A percentile compares a stretch with the other conserved stretches of the same genome.
Evolutionary conservation across 1,284 basidiomycete species (phyloP).

Genomic region (Boletellus deceptivus): DNA sequence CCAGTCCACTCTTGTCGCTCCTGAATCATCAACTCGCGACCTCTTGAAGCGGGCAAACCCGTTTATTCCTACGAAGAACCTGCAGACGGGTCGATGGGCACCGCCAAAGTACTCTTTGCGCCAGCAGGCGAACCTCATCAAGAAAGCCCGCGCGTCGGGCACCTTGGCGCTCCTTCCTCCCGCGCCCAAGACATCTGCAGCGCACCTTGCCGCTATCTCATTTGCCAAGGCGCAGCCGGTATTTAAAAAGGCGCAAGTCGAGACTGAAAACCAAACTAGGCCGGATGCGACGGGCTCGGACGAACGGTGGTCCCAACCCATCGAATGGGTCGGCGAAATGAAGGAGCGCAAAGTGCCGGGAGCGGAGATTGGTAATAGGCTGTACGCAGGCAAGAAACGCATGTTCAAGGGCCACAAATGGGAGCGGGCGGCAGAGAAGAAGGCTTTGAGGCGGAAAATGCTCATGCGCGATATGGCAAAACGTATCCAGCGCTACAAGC

Average conservation of each 20-base stretch:
- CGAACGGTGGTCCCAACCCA: slow-evolving; percentile 37
- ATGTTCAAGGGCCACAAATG: slow-evolving; percentile 89
- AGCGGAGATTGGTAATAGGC: slow-evolving; percentile 53
- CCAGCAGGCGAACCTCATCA: slow-evolving; percentile 73
- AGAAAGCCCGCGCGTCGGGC: slow-evolving; percentile 56
- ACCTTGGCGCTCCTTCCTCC: slow-evolving; percentile 61
- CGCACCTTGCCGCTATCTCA: slow-evolving; percentile 17
- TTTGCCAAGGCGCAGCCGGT: slow-evolving; percentile 19
- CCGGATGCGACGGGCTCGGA: slow-evolving; percentile 10
- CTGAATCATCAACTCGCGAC: slow-evolving; percentile 13
- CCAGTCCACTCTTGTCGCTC: slow-evolving; percentile 5
- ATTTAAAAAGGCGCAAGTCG: slow-evolving; percentile 3
- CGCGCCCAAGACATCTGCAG: slow-evolving; percentile 49
- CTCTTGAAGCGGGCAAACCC: slow-evolving; percentile 48
- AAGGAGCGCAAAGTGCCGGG: slow-evolving; percentile 48
- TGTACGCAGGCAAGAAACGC: slow-evolving; percentile 70
- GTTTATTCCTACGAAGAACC: slow-evolving; percentile 62
- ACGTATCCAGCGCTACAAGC: slow-evolving; percentile 62
- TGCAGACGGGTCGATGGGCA: slow-evolving; percentile 62
- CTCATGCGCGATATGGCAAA: slow-evolving; percentile 66
- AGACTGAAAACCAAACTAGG: neutral
- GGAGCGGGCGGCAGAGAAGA: slow-evolving; percentile 56
- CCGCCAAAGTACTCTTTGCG: slow-evolving; percentile 68
- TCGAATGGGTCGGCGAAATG: slow-evolving; percentile 60
- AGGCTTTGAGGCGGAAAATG: slow-evolving; percentile 45